These are phyloP conservation scores for Stagonosporopsis vannaccii DNA, from an alignment of 2,329 filamentous ascomycete genomes.

Conservation along the genomic window DNA sequence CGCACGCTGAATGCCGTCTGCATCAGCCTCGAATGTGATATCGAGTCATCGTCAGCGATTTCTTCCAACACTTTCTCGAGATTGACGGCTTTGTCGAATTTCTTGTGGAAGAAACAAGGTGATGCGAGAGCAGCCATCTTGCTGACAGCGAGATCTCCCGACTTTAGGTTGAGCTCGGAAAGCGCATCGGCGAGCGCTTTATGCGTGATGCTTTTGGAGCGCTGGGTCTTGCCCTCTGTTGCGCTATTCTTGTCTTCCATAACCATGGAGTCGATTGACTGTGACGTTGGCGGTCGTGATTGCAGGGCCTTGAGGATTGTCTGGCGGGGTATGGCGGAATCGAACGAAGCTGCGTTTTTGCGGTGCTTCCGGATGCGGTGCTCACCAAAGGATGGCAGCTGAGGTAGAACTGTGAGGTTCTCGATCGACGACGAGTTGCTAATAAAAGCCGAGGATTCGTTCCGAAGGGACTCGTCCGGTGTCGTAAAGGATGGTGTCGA, in stretches of 20 bases:
- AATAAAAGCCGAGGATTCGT: slow-evolving; percentile 28
- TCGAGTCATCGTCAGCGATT: slow-evolving; percentile 84
- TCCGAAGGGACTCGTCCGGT: slow-evolving; percentile 37
- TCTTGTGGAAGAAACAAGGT: slow-evolving; percentile 96
- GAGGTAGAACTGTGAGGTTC: slow-evolving; percentile 43
- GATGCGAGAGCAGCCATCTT: slow-evolving; percentile 77
- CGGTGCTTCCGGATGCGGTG: slow-evolving; percentile 48
- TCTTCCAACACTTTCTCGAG: slow-evolving; percentile 95
- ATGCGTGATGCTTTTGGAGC: slow-evolving; percentile 42
- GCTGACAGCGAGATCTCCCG: slow-evolving; percentile 51
- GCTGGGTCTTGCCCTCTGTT: slow-evolving; percentile 31
- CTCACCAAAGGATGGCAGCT: slow-evolving; percentile 47
- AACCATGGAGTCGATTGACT: slow-evolving; percentile 69
- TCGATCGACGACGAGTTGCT: slow-evolving; percentile 46
- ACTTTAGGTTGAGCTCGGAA: slow-evolving; percentile 58
- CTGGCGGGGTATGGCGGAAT: slow-evolving; percentile 72
- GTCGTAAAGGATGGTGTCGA: slow-evolving; percentile 25
- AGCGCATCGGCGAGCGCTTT: slow-evolving; percentile 70
- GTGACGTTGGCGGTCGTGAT: slow-evolving; percentile 64
- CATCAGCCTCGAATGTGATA: slow-evolving; percentile 92
- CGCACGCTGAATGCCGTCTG: slow-evolving; percentile 95
- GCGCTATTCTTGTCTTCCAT: slow-evolving; percentile 52
- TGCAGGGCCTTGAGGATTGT: slow-evolving; percentile 84
- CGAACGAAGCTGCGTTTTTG: slow-evolving; percentile 62
- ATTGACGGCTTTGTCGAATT: slow-evolving; percentile 95